Evolutionary conservation across 768 basidiomycete species (phyloP).

Genomic region (Lyophyllum decastes): DNA sequence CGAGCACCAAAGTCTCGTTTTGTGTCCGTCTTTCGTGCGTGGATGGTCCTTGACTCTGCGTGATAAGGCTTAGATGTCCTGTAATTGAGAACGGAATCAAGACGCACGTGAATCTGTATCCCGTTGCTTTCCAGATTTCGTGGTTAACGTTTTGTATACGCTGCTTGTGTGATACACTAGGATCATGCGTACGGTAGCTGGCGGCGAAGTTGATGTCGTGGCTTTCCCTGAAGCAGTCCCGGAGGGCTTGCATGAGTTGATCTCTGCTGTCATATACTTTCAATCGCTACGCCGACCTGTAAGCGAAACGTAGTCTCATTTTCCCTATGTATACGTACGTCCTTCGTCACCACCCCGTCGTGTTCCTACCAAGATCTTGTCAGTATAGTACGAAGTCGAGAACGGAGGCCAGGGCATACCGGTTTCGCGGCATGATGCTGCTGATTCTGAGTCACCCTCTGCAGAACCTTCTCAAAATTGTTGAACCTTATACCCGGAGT

Average conservation of each 20-base stretch:
- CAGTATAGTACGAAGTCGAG: background rate
- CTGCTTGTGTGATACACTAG: slow-evolving; percentile 36
- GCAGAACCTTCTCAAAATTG: slow-evolving; percentile 19
- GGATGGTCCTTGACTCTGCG: slow-evolving; percentile 52
- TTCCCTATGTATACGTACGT: slow-evolving; percentile 13
- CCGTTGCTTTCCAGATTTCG: slow-evolving; percentile 50
- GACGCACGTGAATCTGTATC: slow-evolving; percentile 51
- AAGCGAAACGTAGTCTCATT: background rate
- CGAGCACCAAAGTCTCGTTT: slow-evolving; percentile 53
- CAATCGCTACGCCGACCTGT: slow-evolving; percentile 23
- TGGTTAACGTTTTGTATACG: slow-evolving; percentile 40
- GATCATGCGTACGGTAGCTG: slow-evolving; percentile 33
- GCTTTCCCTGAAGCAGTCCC: slow-evolving; percentile 31
- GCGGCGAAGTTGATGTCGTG: slow-evolving; percentile 44
- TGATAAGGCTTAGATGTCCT: background rate
- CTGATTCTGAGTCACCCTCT: slow-evolving; percentile 16
- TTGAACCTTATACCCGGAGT: slow-evolving; percentile 13
- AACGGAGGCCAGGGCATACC: background rate
- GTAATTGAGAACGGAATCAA: background rate
- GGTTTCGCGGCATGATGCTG: slow-evolving; percentile 1
- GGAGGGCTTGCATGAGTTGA: slow-evolving; percentile 33
- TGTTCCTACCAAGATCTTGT: background rate
- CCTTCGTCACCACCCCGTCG: slow-evolving; percentile 11
- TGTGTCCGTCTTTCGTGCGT: slow-evolving; percentile 45
- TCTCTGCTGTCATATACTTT: slow-evolving; percentile 29